These are phyloP conservation scores for Pulicaria dysenterica DNA, from an alignment of 129 eudicot genomes.

Conservation along the genomic window DNA sequence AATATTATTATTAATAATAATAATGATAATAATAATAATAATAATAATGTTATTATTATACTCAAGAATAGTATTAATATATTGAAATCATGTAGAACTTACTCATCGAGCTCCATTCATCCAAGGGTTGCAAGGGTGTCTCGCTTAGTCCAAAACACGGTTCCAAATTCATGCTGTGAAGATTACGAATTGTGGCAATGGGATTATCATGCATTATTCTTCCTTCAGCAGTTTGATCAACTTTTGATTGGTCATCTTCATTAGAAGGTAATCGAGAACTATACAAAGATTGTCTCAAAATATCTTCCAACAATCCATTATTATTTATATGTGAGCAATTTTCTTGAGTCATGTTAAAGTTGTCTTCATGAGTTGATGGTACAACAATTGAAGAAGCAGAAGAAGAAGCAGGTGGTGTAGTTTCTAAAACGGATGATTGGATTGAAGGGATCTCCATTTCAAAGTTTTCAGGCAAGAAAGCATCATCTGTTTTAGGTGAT, in stretches of 20 bases:
- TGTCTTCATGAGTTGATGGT: conserved; percentile 27
- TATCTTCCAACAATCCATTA: conserved; percentile 60
- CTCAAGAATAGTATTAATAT: not conserved
- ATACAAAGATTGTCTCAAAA: conserved; percentile 45
- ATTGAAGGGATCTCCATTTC: conserved; percentile 57
- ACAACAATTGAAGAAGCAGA: conserved; percentile 1
- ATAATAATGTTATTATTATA: not conserved
- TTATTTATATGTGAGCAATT: conserved; percentile 18
- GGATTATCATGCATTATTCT: conserved; percentile 1
- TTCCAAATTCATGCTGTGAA: not conserved
- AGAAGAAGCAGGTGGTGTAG: not conserved
- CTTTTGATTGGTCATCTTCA: not conserved
- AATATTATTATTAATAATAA: too few species aligned
- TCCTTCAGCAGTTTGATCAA: conserved; percentile 5
- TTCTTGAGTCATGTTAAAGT: conserved; percentile 4
- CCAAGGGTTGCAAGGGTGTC: not conserved
- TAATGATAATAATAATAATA: too few species aligned
- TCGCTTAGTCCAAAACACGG: not conserved
- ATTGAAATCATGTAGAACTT: not conserved
- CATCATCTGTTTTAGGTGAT: not conserved
- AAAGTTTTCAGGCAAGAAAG: not conserved
- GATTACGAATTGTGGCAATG: not conserved
- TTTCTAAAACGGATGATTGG: conserved; percentile 34
- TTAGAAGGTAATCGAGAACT: not conserved
- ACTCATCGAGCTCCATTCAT: not conserved